Base-by-base conservation (phyloP, 2,329 filamentous ascomycete genomes). In the Fusarium anthophilum region DNA sequence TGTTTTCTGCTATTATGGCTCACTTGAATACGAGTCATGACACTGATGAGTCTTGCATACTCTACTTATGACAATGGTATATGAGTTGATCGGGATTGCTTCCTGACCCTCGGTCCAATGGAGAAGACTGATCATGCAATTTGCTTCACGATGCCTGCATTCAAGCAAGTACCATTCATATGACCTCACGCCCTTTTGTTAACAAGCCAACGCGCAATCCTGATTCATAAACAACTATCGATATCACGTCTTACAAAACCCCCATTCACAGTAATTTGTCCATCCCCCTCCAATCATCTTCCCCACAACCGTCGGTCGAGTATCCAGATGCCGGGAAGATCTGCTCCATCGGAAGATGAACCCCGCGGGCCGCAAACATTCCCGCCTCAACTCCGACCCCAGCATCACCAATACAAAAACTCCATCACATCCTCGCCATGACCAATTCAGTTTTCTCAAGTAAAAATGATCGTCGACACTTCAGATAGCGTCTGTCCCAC, bases 401-500 rank as follows among this genome's bases (percentile, higher is more conserved):
- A 26, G 54, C 35, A 45, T 30, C n/a, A 43, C 43, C 37, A 50
- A 61, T 66, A 71, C 59, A 73, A 48, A 73, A 72, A 55, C 15
- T 17, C 30, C 7, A 55, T 26, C 9, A 9, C 9, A 12, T 9
- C 13, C 22, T 51, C 20, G 14, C 50, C 39, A 53, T 69, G 20
- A 14, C 39, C 22, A n/a, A 6, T n/a, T 41, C 22, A n/a, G 13
- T 10, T n/a, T 9, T n/a, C 13, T 15, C 13, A 41, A 20, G 55
- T 53, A 8, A 50, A 53, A 44, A 72, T 63, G 58, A 44, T 32
- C 7, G 56, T 43, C 32, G 32, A 59, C 1, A 28, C 48, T 13
- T 45, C 70, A 4, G 63, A 71, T 24, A 73, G 60, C 8, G 72
- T 75, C 12, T 62, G 56, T 15, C 64, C 61, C 8, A 75, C 72